Percentiles rank a stretch among this genome's conserved stretches.
phyloP scores from a whole-genome alignment of 257 asterid species.

The Echites panduratus region DNA sequence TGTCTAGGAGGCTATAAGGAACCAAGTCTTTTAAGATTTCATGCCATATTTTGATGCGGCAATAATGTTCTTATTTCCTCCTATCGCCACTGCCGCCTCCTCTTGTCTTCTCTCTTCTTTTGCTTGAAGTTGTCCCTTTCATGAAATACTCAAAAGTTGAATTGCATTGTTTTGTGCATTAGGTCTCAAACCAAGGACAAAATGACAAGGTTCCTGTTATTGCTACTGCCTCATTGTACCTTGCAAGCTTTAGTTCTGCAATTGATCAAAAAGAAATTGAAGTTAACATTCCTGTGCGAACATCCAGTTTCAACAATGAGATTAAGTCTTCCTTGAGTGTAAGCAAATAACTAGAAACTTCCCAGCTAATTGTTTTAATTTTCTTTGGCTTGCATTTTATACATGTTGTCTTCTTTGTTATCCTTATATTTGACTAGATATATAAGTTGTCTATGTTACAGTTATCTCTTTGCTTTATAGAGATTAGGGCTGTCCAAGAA shows the following conservation, averaged over 20 bases:
- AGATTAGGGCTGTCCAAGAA: slow-evolving; percentile 33
- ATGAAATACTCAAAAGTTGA: neutral
- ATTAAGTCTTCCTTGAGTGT: slow-evolving; percentile 38
- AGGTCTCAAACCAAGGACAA: slow-evolving; percentile 42
- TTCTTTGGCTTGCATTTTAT: neutral
- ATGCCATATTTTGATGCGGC: no score
- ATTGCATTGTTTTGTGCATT: slow-evolving; percentile 6
- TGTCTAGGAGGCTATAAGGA: no score
- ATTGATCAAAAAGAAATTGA: slow-evolving; percentile 30
- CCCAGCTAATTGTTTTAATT: no score
- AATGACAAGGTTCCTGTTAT: slow-evolving; percentile 30
- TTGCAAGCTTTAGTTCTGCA: slow-evolving; percentile 42
- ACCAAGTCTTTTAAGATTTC: no score
- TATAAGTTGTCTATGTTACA: slow-evolving; percentile 23
- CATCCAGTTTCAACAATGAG: slow-evolving; percentile 11
- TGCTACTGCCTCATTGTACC: slow-evolving; percentile 45
- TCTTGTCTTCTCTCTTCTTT: no score
- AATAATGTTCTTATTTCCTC: no score
- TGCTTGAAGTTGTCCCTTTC: neutral
- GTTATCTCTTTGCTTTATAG: slow-evolving; percentile 47
- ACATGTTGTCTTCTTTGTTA: neutral
- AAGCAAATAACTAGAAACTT: slow-evolving; percentile 20
- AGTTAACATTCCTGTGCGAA: slow-evolving; percentile 29
- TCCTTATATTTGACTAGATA: neutral
- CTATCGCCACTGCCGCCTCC: no score